Evolutionary conservation across 305 asterid genomes (phyloP).

Genomic region (Ilex paraguariensis): DNA sequence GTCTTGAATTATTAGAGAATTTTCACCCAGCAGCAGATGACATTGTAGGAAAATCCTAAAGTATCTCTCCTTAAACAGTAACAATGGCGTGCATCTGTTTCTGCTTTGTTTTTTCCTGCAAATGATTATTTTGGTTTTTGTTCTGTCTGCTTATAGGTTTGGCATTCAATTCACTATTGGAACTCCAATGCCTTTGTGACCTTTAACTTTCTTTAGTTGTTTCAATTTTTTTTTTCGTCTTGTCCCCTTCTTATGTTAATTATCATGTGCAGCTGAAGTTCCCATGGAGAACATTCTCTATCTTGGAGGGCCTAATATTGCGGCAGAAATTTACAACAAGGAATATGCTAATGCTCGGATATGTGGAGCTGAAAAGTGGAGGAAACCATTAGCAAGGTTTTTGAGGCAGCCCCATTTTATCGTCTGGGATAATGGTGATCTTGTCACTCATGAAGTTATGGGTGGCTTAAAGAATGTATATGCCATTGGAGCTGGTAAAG

Average conservation of each 20-base stretch:
- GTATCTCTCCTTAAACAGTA: no score
- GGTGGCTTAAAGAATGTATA: conserved; percentile 89
- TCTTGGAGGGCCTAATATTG: conserved; percentile 94
- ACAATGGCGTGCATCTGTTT: no score
- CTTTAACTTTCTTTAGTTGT: conserved; percentile 7
- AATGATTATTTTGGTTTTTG: no score
- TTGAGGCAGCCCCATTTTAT: conserved; percentile 89
- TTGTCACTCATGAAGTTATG: conserved; percentile 90
- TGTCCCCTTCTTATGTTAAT: background rate
- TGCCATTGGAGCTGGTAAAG: conserved; percentile 82
- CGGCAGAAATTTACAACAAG: conserved; percentile 83
- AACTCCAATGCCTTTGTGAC: background rate
- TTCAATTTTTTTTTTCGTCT: no score
- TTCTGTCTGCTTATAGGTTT: background rate
- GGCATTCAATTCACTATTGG: no score
- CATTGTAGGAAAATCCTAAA: no score
- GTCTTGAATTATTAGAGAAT: no score
- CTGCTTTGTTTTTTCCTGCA: no score
- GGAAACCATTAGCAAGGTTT: conserved; percentile 75
- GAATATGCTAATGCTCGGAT: conserved; percentile 92
- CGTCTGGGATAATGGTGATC: conserved; percentile 89
- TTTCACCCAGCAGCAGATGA: no score
- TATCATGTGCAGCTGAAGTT: conserved; percentile 53
- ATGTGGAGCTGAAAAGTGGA: conserved; percentile 91
- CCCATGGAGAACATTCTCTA: conserved; percentile 81